Evolutionary conservation across 305 asterid species (phyloP).

Genomic region (Fraxinus dipetala): DNA sequence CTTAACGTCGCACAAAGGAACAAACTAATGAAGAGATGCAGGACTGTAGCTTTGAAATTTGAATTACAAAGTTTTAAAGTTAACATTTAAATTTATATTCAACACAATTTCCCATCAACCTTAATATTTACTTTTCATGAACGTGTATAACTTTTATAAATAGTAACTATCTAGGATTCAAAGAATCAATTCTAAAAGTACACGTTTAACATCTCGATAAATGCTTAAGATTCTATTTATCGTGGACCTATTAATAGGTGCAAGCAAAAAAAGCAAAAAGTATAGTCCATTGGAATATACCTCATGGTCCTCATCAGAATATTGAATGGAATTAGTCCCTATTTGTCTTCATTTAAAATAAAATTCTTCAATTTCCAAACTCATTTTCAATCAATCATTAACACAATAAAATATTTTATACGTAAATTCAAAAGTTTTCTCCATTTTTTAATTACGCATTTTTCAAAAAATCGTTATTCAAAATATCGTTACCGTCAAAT

Average conservation of each 20-base stretch:
- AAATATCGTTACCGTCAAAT: background rate
- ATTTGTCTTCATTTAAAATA: no score
- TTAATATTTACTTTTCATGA: background rate
- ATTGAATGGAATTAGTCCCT: background rate
- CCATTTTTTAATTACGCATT: no score
- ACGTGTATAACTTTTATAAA: background rate
- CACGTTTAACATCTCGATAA: background rate
- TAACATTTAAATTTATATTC: background rate
- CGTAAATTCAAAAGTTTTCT: no score
- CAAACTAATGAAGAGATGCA: background rate
- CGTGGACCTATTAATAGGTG: background rate
- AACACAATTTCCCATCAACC: background rate
- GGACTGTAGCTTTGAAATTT: background rate
- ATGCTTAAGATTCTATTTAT: background rate
- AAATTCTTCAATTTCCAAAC: no score
- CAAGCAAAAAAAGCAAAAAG: background rate
- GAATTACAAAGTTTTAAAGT: background rate
- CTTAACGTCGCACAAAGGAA: background rate
- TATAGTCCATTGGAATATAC: background rate
- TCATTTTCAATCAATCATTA: background rate
- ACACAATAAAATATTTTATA: no score
- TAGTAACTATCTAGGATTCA: background rate
- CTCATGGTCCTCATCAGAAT: background rate
- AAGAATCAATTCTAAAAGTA: background rate
- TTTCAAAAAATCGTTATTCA: no score